These are phyloP conservation scores for Kodamaea fukazawae DNA, from an alignment of 805 yeast genomes.

Conservation along the genomic window DNA sequence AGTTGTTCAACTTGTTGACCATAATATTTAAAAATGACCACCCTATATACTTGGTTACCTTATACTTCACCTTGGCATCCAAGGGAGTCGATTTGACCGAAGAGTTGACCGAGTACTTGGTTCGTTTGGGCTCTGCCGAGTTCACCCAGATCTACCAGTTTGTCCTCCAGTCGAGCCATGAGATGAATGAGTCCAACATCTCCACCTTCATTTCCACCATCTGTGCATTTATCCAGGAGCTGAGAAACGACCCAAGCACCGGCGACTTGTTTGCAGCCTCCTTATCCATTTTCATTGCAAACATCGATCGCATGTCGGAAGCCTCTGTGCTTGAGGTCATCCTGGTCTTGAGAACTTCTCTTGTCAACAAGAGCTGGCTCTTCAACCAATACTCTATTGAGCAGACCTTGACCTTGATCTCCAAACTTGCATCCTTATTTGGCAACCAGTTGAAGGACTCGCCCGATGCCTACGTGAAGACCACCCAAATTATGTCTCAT, in stretches of 20 bases:
- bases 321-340: constrained; percentile 10
- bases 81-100: constrained; percentile 1
- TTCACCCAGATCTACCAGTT: constrained; percentile 4
- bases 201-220: neutral
- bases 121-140: neutral
- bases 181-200: neutral
- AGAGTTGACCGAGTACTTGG: constrained; percentile 2
- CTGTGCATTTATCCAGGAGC: too few species aligned
- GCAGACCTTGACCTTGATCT: constrained; percentile 41
- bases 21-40: constrained; percentile 2
- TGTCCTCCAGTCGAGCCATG: constrained; percentile 1
- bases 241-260: neutral
- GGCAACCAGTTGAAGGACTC: constrained; percentile 7
- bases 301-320: constrained; percentile 4
- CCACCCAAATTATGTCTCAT: constrained; percentile 55
- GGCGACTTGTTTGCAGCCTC: constrained; percentile 22
- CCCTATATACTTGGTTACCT: constrained; percentile 4
- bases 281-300: constrained; percentile 24
- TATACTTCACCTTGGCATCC: constrained; percentile 7
- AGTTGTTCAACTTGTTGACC: constrained; percentile 2
- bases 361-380: constrained; percentile 53
- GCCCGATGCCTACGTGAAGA: constrained; percentile 32
- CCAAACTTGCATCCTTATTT: constrained; percentile 19
- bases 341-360: constrained; percentile 33
- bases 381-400: constrained; percentile 69